Percentiles rank a stretch among this genome's conserved stretches.
phyloP scores from a whole-genome alignment of 306 rosid genomes.

The Pterocarpus santalinus region DNA sequence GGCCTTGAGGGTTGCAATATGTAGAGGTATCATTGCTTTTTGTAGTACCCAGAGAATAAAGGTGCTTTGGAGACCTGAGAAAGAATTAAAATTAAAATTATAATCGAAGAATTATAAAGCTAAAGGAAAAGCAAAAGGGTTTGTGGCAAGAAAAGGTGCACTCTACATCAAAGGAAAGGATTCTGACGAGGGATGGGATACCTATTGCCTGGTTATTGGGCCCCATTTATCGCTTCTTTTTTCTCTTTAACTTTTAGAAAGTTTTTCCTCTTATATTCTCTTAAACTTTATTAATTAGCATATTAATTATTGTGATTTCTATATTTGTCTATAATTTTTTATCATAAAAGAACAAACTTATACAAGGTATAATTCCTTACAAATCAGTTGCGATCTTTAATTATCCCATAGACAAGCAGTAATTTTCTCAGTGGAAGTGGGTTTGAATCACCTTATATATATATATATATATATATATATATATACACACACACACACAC shows the following conservation, averaged over 20 bases:
- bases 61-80: conserved; percentile 49
- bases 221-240: neutral
- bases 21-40: conserved; percentile 44
- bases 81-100: neutral
- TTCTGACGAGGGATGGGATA: conserved; percentile 37
- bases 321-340: too few species aligned
- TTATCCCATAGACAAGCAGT: too few species aligned
- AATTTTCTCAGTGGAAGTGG: too few species aligned
- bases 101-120: conserved; percentile 41
- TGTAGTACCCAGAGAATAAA: conserved; percentile 55
- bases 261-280: neutral
- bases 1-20: conserved; percentile 28
- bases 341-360: too few species aligned
- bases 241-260: neutral
- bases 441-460: too few species aligned
- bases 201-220: conserved; percentile 43
- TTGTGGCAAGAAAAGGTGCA: conserved; percentile 23
- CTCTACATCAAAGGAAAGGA: conserved; percentile 32
- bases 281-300: neutral
- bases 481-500: too few species aligned
- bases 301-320: neutral
- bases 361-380: neutral
- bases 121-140: conserved; percentile 30
- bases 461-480: too few species aligned
- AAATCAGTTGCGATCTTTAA: too few species aligned